These are phyloP conservation scores for Wickerhamomyces xylosicus DNA, from an alignment of 805 yeast genomes.

Conservation along the genomic window DNA sequence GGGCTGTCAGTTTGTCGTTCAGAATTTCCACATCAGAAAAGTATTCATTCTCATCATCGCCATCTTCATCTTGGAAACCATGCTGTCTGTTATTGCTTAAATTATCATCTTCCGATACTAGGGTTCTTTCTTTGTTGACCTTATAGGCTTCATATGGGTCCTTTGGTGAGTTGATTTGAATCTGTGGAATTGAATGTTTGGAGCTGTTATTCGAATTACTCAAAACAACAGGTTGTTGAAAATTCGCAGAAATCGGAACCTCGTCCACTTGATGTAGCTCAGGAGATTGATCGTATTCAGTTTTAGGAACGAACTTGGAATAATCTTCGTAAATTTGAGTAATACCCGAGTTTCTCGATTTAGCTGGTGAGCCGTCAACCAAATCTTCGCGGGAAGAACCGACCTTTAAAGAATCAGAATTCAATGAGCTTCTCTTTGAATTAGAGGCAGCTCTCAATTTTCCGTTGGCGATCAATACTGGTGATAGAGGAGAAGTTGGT, in stretches of 20 bases:
- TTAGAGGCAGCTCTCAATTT: slow-evolving; percentile 17
- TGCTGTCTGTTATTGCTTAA: too few species aligned
- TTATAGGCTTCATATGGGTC: slow-evolving; percentile 8
- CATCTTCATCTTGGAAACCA: too few species aligned
- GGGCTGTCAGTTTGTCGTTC: slow-evolving; percentile 16
- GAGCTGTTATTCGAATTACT: slow-evolving; percentile 2
- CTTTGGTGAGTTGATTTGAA: slow-evolving; percentile 3
- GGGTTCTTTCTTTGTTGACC: not conserved
- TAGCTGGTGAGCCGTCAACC: slow-evolving; percentile 5
- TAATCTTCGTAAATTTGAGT: slow-evolving; percentile 23
- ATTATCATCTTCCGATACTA: too few species aligned
- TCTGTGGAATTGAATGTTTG: not conserved
- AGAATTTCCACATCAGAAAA: slow-evolving; percentile 19
- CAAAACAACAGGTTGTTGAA: too few species aligned
- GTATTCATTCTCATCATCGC: slow-evolving; percentile 15
- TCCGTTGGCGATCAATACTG: slow-evolving; percentile 27
- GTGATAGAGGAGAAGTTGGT: slow-evolving; percentile 25
- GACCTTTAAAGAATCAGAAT: too few species aligned
- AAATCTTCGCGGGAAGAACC: slow-evolving; percentile 10
- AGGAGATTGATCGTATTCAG: not conserved
- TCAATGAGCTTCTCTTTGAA: slow-evolving; percentile 12
- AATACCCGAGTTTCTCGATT: slow-evolving; percentile 20
- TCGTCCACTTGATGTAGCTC: not conserved
- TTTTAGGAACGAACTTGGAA: slow-evolving; percentile 10
- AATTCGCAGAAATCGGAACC: too few species aligned